Evolutionary conservation across 2,329 filamentous ascomycete species (phyloP), one percentile per base, ranked within the genome.

Genomic region (Remersonia thermophila): DNA sequence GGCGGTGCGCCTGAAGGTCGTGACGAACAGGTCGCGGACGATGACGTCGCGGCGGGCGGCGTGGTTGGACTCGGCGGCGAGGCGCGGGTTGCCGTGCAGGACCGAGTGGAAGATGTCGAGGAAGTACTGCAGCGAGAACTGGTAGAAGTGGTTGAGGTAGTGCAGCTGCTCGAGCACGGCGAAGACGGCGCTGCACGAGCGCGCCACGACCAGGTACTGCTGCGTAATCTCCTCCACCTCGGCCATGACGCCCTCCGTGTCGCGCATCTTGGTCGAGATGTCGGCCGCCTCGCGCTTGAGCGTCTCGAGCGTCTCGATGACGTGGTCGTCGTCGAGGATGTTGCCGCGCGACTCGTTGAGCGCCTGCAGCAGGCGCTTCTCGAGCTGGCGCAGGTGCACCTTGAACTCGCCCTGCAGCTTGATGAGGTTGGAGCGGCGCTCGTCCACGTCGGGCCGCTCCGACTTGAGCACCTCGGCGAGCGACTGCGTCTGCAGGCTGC

Each of bases 351-450:
- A 96, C 60, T 95, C 89, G 54, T 98, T 98, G 53, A 98, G 77
- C 17, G 93, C 89, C 57, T 95, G 86, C 32, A 98, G 66, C 35
- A 98, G 70, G 39, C 83, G 80, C 63, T 94, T 95, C 67, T 98
- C 93, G 18, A 98, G 73, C 58, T 93, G 84, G 44, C 91, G 81
- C 30, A 98, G 74, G 60, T 95, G 89, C n/a, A 96, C 80, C 63
- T 93, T 95, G 71, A 98, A 98, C 61, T 98, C 93, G 52, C 91
- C 91, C 63, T 98, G 91, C 51, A 95, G 75, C 65, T 98, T 98
- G 71, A 96, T 93, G 47, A 98, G 77, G 57, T 98, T 96, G 26
- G 87, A 93, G 39, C 91, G 78, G 46, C 91, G 77, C 66, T 96
- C 87, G 55, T 98, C 91, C 13, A 98, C 86, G 61, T 98, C 91